A percentile compares a stretch with the other conserved stretches of the same genome.
Conservation (phyloP, 176 grass and related monocot genomes). For the Bonia amplexicaulis region DNA sequence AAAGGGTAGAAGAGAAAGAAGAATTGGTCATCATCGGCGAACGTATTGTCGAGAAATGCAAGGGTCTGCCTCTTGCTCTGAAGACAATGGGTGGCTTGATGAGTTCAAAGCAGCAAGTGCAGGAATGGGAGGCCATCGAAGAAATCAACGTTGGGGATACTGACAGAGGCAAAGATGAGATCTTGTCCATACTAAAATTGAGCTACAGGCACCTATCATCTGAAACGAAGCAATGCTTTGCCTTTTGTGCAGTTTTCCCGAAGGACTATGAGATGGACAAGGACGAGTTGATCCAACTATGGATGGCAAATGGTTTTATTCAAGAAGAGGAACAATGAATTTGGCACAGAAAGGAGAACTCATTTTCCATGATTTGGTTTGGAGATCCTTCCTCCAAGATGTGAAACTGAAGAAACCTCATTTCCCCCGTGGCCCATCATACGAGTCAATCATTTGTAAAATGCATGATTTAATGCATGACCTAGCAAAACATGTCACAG, state of each 20-base stretch:
- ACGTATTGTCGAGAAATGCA: constrained; percentile 15
- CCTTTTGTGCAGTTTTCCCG: constrained; percentile 3
- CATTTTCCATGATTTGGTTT: background rate
- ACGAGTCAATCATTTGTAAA: background rate
- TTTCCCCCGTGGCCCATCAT: background rate
- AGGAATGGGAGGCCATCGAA: constrained; percentile 10
- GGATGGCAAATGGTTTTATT: constrained; percentile 28
- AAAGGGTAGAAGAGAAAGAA: background rate
- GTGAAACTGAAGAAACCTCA: background rate
- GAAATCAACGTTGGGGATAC: background rate
- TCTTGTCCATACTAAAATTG: background rate
- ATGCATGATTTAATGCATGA: constrained; percentile 39
- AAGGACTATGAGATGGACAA: background rate
- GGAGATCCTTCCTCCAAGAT: constrained; percentile 28
- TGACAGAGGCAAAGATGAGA: background rate
- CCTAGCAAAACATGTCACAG: background rate
- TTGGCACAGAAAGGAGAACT: background rate
- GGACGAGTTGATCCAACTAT: constrained; percentile 1
- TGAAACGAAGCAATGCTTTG: constrained; percentile 25
- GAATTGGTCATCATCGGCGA: constrained; percentile 1
- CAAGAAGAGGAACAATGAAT: background rate
- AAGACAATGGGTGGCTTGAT: constrained; percentile 29
- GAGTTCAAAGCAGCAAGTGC: constrained; percentile 5
- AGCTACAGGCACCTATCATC: constrained; percentile 12
- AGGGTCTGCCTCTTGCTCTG: constrained; percentile 30